Evolutionary conservation across 176 grass and related monocot genomes (phyloP), one percentile per base, ranked within the genome.

Genomic region (Luzula sylvatica): DNA sequence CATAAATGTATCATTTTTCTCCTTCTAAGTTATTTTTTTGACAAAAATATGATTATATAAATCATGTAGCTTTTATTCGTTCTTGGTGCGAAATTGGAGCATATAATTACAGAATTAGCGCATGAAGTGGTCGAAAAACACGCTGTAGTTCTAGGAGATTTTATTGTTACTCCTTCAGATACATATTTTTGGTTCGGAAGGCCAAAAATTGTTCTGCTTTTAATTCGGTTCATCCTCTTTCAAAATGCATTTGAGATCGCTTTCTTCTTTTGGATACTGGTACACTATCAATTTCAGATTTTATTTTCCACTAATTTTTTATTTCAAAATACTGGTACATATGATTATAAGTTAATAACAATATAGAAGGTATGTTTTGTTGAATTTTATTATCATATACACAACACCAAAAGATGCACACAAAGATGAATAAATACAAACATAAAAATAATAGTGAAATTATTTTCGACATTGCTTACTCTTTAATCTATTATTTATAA

Each of bases 211-310:
- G 73, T 93, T 13, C 70, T 93, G 15, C 20, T 78, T 9, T 53
- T 93, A 67, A 82, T 93, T 30, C 87, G 81, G 32, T 49, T 93
- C 26, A 47, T 78, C 15, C 68, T 82, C 14, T 86, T 93, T 46
- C 58, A 85, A 44, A 90, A 90, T 69, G 71, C 76, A 60, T 90
- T 92, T 46, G 58, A 92, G 61, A 65, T 93, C 63, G 73, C 87
- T 66, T 66, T 63, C 23, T 86, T 86, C 69, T 78, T 93, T 44
- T 93, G 81, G 77, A 23, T 82, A 12, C 21, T 78, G 81, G 87
- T 82, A 78, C 74, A 69, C 48, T 48, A 1, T 44, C 56, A 16
- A 14, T 13, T 1, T 14, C n/a, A 11, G 22, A 0, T 12, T 9
- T 26, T 29, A 15, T 39, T 2, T 0, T 0, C 11, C 4, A 38